These are phyloP conservation scores for Aspergillus carlsbadensis DNA, from an alignment of 495 filamentous ascomycete genomes.

Conservation along the genomic window DNA sequence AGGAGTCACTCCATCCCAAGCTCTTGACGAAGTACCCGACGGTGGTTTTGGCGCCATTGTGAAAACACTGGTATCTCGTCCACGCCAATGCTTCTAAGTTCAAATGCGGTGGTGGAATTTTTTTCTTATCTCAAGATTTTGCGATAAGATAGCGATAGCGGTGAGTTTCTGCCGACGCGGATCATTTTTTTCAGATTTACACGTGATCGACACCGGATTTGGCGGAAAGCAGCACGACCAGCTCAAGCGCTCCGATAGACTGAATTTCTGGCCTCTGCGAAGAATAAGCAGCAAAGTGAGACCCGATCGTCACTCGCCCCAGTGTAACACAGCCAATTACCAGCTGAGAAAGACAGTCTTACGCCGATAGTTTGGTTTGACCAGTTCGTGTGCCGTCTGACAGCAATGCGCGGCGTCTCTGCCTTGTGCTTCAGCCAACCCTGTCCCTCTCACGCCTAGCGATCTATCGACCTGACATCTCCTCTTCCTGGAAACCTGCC, in stretches of 20 bases:
- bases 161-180: constrained; percentile 21
- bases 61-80: neutral
- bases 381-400: constrained; percentile 1
- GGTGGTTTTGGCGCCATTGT: constrained; percentile 41
- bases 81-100: neutral
- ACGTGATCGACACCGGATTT: constrained; percentile 15
- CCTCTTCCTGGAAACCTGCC: constrained; percentile 12
- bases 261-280: neutral
- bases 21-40: constrained; percentile 46
- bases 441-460: constrained; percentile 10
- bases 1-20: constrained; percentile 79
- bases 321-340: neutral
- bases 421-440: constrained; percentile 14
- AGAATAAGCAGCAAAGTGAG: constrained; percentile 2
- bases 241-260: neutral
- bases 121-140: constrained; percentile 9
- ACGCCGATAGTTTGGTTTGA: constrained; percentile 4
- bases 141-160: constrained; percentile 28
- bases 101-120: neutral
- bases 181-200: neutral
- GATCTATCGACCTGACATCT: neutral
- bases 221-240: constrained; percentile 7
- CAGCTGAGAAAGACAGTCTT: neutral
- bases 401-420: constrained; percentile 19
- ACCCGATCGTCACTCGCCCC: neutral